A percentile compares a stretch with the other conserved stretches of the same genome.
Conservation (phyloP, 192 early-diverging fungal species). For the Podila epigama region DNA sequence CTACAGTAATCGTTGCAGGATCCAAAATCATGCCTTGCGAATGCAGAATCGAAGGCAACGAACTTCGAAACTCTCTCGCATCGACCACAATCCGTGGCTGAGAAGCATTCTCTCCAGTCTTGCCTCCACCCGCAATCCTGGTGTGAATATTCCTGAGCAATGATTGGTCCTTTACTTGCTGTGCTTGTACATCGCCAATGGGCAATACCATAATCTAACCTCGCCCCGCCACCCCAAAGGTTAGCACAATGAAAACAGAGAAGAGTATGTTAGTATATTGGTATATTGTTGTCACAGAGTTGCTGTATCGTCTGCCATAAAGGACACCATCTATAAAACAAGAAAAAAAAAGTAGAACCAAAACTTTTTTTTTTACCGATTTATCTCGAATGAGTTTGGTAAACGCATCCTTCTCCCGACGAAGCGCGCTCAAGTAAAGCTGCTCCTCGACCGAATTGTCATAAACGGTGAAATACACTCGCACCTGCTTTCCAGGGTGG, state of each 20-base stretch:
- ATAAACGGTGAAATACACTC: slow-evolving; percentile 94
- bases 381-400: slow-evolving; percentile 91
- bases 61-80: slow-evolving; percentile 90
- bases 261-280: too few relatives aligned
- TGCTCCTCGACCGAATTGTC: slow-evolving; percentile 97
- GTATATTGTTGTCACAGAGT: neutral
- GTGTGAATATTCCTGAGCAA: slow-evolving; percentile 45
- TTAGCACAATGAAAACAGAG: neutral
- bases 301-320: neutral
- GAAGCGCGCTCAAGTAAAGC: slow-evolving; percentile 80
- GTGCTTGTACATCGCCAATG: slow-evolving; percentile 56
- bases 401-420: slow-evolving; percentile 93
- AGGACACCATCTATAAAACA: neutral
- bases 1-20: slow-evolving; percentile 89
- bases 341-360: neutral
- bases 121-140: slow-evolving; percentile 48
- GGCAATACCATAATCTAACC: slow-evolving; percentile 81
- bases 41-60: slow-evolving; percentile 88
- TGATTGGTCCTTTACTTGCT: slow-evolving; percentile 40
- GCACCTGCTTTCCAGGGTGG: slow-evolving; percentile 60
- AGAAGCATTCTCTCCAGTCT: slow-evolving; percentile 24
- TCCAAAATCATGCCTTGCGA: slow-evolving; percentile 74
- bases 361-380: slow-evolving; percentile 56
- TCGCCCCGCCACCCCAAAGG: too few relatives aligned
- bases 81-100: slow-evolving; percentile 78